Evolutionary conservation across 768 basidiomycete genomes (phyloP).

Genomic region (Mycena belliarum): DNA sequence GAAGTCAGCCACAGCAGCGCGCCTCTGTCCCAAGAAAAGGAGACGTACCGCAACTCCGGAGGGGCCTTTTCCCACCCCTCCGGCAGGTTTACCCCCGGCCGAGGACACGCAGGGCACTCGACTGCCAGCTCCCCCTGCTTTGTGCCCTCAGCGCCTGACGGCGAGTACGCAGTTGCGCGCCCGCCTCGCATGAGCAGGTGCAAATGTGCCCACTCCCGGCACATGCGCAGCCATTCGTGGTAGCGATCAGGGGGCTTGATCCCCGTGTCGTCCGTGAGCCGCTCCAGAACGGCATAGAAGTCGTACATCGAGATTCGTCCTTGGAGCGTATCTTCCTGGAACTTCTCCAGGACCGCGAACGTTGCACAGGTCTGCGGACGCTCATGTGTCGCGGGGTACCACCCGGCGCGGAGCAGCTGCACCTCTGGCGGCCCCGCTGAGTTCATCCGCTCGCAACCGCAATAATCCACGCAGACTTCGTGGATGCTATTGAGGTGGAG

Average conservation of each 20-base stretch:
- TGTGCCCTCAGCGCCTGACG: conserved; percentile 18
- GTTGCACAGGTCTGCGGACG: conserved; percentile 33
- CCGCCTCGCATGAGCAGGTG: not conserved
- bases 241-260: not conserved
- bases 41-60: conserved; percentile 18
- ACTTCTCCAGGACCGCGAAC: conserved; percentile 28
- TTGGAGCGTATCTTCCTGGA: conserved; percentile 24
- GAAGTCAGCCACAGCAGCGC: not conserved
- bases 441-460: conserved; percentile 24
- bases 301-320: not conserved
- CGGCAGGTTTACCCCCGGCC: conserved; percentile 31
- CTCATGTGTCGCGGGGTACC: conserved; percentile 32
- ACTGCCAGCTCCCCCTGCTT: conserved; percentile 29
- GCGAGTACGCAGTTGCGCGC: too few relatives aligned
- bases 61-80: conserved; percentile 24
- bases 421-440: not conserved
- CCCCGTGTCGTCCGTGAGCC: not conserved
- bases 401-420: conserved; percentile 33
- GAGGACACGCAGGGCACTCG: conserved; percentile 37
- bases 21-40: not conserved
- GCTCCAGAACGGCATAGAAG: not conserved
- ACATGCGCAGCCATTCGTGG: not conserved
- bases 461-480: conserved; percentile 29
- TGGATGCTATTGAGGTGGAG: conserved; percentile 28
- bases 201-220: not conserved